Percentiles rank a stretch among this genome's conserved stretches.
phyloP scores from a whole-genome alignment of 2,329 filamentous ascomycete species.

The Alternaria sp. region DNA sequence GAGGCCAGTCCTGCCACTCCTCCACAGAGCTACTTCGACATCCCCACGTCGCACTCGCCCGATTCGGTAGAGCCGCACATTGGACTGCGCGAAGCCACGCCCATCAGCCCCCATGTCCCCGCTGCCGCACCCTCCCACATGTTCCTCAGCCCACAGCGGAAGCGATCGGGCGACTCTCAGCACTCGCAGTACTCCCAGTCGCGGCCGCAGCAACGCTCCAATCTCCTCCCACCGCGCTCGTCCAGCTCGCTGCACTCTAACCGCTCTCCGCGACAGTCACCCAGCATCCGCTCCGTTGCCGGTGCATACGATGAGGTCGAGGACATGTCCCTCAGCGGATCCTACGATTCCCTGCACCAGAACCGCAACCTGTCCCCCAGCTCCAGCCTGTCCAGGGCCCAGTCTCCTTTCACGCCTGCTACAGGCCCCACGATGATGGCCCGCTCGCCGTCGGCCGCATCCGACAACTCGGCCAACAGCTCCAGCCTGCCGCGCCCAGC shows the following conservation, averaged over 20 bases:
- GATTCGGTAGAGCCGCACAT: slow-evolving; percentile 55
- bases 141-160: slow-evolving; percentile 49
- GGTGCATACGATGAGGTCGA: slow-evolving; percentile 75
- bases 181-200: slow-evolving; percentile 30
- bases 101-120: slow-evolving; percentile 47
- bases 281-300: slow-evolving; percentile 58
- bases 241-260: slow-evolving; percentile 45
- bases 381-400: slow-evolving; percentile 67
- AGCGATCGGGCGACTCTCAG: slow-evolving; percentile 52
- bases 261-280: slow-evolving; percentile 48
- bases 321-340: slow-evolving; percentile 64
- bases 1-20: slow-evolving; percentile 41
- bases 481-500: slow-evolving; percentile 71
- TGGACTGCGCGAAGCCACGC: slow-evolving; percentile 56
- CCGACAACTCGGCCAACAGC: slow-evolving; percentile 74
- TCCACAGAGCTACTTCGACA: slow-evolving; percentile 56
- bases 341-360: slow-evolving; percentile 68
- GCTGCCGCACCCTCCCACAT: slow-evolving; percentile 45
- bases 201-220: slow-evolving; percentile 35
- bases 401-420: slow-evolving; percentile 71
- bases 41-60: slow-evolving; percentile 57
- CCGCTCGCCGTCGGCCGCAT: slow-evolving; percentile 84
- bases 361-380: slow-evolving; percentile 81
- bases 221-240: slow-evolving; percentile 54
- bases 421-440: slow-evolving; percentile 64